Conservation (phyloP, 495 filamentous ascomycete species). For the Pyrenopolyporus hunteri region DNA sequence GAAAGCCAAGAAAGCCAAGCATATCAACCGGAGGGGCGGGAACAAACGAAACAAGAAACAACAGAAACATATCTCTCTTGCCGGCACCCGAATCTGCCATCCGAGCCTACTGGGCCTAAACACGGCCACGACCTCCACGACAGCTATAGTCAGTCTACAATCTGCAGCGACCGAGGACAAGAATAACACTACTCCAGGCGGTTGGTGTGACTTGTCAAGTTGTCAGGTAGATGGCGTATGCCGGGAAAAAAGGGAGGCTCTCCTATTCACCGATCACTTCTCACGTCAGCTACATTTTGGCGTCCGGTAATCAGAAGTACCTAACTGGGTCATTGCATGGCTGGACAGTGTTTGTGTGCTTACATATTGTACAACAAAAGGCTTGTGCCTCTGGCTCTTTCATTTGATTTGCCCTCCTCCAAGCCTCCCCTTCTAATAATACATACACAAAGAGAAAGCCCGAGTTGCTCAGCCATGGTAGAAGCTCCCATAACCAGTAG, state of each 20-base stretch:
- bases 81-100: conserved; percentile 6
- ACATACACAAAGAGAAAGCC: conserved; percentile 1
- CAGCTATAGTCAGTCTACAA: background rate
- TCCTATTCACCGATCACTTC: conserved; percentile 27
- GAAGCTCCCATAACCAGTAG: conserved; percentile 19
- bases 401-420: conserved; percentile 6
- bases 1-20: conserved; percentile 34
- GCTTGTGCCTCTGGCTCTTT: background rate
- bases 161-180: background rate
- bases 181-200: background rate
- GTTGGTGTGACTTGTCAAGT: too few species aligned
- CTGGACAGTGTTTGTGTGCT: conserved; percentile 20
- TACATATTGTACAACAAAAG: conserved; percentile 23
- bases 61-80: conserved; percentile 11
- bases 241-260: conserved; percentile 3
- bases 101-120: background rate
- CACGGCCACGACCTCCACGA: conserved; percentile 20
- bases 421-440: conserved; percentile 24
- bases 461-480: conserved; percentile 22
- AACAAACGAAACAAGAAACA: conserved; percentile 35
- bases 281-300: conserved; percentile 32
- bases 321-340: conserved; percentile 16
- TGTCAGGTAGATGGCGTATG: background rate
- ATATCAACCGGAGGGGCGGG: conserved; percentile 33
- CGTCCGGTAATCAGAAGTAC: conserved; percentile 21